A percentile compares a stretch with the other conserved stretches of the same genome.
These are phyloP conservation scores for Trypanosoma avium DNA, from an alignment of 208 protist genomes.

Conservation along the genomic window DNA sequence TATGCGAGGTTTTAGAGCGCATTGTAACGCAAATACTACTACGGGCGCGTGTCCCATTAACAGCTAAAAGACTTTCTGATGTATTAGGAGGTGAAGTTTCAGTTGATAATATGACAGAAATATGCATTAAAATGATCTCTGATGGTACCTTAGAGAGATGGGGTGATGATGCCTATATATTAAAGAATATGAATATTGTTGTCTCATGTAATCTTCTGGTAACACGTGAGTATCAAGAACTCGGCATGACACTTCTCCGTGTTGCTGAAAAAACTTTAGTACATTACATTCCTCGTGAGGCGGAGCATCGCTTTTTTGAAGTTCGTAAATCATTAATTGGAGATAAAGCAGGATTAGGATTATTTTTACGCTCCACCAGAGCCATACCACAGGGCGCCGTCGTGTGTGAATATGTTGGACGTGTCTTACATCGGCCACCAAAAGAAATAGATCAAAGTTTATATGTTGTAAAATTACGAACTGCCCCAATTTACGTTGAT, in stretches of 20 bases:
- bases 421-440: slow-evolving; percentile 31
- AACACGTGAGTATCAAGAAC: slow-evolving; percentile 69
- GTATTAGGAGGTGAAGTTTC: slow-evolving; percentile 56
- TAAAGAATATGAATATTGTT: slow-evolving; percentile 35
- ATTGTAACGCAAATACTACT: slow-evolving; percentile 75
- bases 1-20: slow-evolving; percentile 61
- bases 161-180: slow-evolving; percentile 54
- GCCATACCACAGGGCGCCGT: slow-evolving; percentile 72
- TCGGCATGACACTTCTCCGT: slow-evolving; percentile 74
- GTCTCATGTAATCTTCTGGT: slow-evolving; percentile 56
- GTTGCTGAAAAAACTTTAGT: slow-evolving; percentile 38
- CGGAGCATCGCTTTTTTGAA: slow-evolving; percentile 86
- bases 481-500: slow-evolving; percentile 66
- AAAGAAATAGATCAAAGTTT: slow-evolving; percentile 30
- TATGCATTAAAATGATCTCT: slow-evolving; percentile 61
- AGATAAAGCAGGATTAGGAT: slow-evolving; percentile 53
- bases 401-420: slow-evolving; percentile 81
- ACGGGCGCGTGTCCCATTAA: slow-evolving; percentile 60
- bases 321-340: slow-evolving; percentile 62
- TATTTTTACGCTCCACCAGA: slow-evolving; percentile 74
- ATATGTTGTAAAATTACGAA: slow-evolving; percentile 78
- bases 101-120: slow-evolving; percentile 51
- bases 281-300: slow-evolving; percentile 61
- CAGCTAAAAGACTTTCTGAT: slow-evolving; percentile 34
- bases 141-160: slow-evolving; percentile 58